Evolutionary conservation across 148 eudicot genomes (phyloP).

Genomic region (Limonium bicolor): DNA sequence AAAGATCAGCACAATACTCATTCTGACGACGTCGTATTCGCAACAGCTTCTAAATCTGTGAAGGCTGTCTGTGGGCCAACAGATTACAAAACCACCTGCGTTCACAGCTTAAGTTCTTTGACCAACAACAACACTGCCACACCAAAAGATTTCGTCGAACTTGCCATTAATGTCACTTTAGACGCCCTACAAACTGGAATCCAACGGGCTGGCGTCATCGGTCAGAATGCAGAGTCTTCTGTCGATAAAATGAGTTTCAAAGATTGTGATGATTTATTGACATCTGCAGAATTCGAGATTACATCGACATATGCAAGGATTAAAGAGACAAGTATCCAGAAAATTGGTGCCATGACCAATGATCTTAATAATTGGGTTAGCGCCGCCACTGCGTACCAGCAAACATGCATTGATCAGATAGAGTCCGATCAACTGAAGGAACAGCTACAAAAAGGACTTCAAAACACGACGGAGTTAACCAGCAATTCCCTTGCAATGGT

Average conservation of each 20-base stretch:
- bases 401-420: constrained; percentile 36
- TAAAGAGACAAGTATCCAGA: neutral
- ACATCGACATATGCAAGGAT: constrained; percentile 8
- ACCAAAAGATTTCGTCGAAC: constrained; percentile 25
- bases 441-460: constrained; percentile 15
- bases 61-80: constrained; percentile 34
- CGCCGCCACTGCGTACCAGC: constrained; percentile 32
- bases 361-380: constrained; percentile 61
- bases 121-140: constrained; percentile 28
- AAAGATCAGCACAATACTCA: neutral
- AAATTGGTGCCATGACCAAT: neutral
- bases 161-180: constrained; percentile 16
- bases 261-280: constrained; percentile 46
- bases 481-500: constrained; percentile 46
- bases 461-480: constrained; percentile 25
- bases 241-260: constrained; percentile 22
- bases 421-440: constrained; percentile 13
- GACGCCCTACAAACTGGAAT: constrained; percentile 15
- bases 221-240: constrained; percentile 9
- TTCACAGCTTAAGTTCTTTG: constrained; percentile 15
- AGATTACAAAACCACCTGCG: constrained; percentile 31
- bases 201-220: constrained; percentile 5
- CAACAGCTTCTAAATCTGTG: constrained; percentile 22
- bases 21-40: neutral
- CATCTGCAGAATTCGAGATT: constrained; percentile 27